phyloP scores from a whole-genome alignment of 306 rosid species.

The Prunus kanzakura region DNA sequence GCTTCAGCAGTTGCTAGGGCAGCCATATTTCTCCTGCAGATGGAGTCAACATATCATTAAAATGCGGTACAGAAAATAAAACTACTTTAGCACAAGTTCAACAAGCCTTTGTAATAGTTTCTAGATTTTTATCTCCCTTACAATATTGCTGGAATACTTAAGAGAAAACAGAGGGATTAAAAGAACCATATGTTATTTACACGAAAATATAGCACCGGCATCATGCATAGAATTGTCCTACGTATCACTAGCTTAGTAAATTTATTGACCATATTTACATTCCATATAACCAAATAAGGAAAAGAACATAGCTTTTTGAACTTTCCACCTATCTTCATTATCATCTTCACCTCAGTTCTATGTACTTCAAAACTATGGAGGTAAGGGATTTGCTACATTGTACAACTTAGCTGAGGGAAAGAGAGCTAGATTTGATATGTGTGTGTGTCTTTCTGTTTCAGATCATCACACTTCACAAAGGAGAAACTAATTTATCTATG shows the following conservation, averaged over 20 bases:
- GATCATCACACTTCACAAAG: not conserved
- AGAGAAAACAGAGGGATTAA: not conserved
- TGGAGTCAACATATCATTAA: not conserved
- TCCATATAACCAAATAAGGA: not conserved
- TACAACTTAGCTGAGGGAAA: not conserved
- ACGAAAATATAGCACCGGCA: not conserved
- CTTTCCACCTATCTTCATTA: not conserved
- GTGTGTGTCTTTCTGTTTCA: not conserved
- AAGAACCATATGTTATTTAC: not conserved
- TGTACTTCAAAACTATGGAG: not conserved
- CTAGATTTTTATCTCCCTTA: not conserved
- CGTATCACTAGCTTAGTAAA: not conserved
- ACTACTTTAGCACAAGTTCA: not conserved
- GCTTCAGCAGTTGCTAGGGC: constrained; percentile 36
- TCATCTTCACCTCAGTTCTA: not conserved
- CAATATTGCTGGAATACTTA: not conserved
- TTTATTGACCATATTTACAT: not conserved
- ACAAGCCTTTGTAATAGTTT: not conserved
- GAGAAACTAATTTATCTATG: too few species aligned
- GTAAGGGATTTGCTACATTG: too few species aligned
- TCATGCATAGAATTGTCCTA: not conserved
- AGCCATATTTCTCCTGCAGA: constrained; percentile 23
- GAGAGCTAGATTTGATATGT: not conserved
- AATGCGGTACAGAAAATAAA: not conserved
- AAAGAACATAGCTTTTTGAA: not conserved